Conservation (phyloP, 345 rosid species). For the Eucalyptus pauciflora region DNA sequence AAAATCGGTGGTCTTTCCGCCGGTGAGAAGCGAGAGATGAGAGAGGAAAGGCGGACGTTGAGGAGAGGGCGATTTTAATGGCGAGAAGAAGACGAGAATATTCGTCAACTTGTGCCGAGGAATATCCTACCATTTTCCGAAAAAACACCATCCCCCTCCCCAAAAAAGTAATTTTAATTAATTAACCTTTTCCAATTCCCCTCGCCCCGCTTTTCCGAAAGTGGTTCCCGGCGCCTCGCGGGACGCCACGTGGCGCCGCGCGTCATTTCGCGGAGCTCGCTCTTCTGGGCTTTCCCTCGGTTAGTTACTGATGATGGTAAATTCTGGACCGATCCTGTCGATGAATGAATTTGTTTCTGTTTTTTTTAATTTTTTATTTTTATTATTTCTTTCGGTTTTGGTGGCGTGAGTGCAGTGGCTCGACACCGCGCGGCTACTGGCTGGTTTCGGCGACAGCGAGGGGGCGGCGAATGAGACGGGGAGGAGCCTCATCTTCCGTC, state of each 20-base stretch:
- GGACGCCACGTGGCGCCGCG: background rate
- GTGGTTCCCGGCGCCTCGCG: background rate
- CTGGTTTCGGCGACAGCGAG: background rate
- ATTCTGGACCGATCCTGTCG: accelerated
- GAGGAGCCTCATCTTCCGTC: background rate
- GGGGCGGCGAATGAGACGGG: background rate
- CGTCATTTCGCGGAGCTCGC: background rate
- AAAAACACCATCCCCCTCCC: background rate
- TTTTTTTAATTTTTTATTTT: accelerated
- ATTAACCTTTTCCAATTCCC: background rate
- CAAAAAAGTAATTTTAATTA: background rate
- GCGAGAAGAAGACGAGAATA: constrained; percentile 23
- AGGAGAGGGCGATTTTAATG: background rate
- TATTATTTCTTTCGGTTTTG: background rate
- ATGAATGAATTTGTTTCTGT: too few species aligned
- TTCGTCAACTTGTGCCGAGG: constrained; percentile 22
- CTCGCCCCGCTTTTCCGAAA: background rate
- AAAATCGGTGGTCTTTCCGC: too few species aligned
- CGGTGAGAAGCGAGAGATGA: background rate
- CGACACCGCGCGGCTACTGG: background rate
- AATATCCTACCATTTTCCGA: constrained; percentile 8
- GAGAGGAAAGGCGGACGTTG: background rate
- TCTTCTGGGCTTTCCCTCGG: background rate
- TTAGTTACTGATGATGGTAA: background rate
- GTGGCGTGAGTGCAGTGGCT: background rate